These are phyloP conservation scores for Pleurotus tuoliensis DNA, from an alignment of 768 basidiomycete species.

Conservation along the genomic window DNA sequence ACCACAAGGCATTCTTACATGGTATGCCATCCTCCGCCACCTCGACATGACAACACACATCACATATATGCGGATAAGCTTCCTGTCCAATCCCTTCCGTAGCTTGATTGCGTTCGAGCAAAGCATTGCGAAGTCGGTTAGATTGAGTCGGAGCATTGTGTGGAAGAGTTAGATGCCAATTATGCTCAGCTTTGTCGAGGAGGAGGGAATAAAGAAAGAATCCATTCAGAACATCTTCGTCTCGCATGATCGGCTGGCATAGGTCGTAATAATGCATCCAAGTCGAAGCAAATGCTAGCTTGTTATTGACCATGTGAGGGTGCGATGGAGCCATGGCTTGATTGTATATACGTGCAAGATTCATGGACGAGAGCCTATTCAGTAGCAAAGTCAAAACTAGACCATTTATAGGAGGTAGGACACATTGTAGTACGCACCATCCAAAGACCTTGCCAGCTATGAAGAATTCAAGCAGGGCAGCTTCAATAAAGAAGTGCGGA, in stretches of 20 bases:
- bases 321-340: conserved; percentile 8
- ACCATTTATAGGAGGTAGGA: too few relatives aligned
- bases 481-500: conserved; percentile 24
- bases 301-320: background rate
- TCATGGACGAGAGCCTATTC: conserved; percentile 17
- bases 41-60: conserved; percentile 9
- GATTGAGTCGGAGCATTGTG: conserved; percentile 7
- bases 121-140: conserved; percentile 7
- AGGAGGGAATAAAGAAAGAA: conserved; percentile 14
- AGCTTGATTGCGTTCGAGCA: conserved; percentile 9
- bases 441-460: conserved; percentile 15
- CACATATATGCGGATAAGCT: conserved; percentile 14
- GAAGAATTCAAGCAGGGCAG: conserved; percentile 16
- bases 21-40: conserved; percentile 1
- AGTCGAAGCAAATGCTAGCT: background rate
- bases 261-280: background rate
- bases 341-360: conserved; percentile 19
- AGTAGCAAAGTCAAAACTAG: background rate
- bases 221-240: conserved; percentile 7
- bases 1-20: background rate
- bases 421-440: conserved; percentile 14
- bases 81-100: conserved; percentile 14
- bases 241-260: background rate
- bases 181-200: conserved; percentile 3
- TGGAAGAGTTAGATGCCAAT: conserved; percentile 6